These are phyloP conservation scores for Isatis tinctoria DNA, from an alignment of 345 rosid species.

Conservation along the genomic window DNA sequence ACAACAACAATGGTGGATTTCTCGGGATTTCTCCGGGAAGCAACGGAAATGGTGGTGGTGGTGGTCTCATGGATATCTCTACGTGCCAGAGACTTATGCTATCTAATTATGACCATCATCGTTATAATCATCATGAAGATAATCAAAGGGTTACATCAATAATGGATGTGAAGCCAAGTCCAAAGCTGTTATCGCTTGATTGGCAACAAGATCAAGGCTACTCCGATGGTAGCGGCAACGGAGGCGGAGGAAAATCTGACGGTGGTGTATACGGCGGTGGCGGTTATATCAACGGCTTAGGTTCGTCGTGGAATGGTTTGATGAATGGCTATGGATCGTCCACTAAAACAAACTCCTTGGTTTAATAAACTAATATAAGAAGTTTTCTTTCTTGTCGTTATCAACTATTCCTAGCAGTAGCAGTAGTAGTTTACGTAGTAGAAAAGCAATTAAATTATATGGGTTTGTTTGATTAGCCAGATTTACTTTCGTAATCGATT, in stretches of 20 bases:
- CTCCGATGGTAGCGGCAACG: conserved; percentile 34
- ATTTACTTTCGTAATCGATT: not conserved
- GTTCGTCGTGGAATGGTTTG: conserved; percentile 34
- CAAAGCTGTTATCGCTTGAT: conserved; percentile 66
- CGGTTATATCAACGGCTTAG: conserved; percentile 30
- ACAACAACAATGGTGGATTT: conserved; percentile 20
- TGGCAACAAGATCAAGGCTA: conserved; percentile 84
- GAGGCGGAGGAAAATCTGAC: conserved; percentile 19
- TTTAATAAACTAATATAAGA: conserved; percentile 12
- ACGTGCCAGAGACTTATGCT: conserved; percentile 56
- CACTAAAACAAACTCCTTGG: conserved; percentile 30
- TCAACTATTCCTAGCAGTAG: not conserved
- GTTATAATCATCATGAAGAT: conserved; percentile 40
- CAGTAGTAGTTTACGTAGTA: not conserved
- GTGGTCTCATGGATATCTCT: conserved; percentile 48
- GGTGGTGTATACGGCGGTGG: conserved; percentile 32
- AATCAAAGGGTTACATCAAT: conserved; percentile 33
- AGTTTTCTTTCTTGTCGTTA: conserved; percentile 2
- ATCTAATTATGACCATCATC: conserved; percentile 41
- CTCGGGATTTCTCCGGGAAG: conserved; percentile 20
- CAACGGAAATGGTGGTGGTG: conserved; percentile 30
- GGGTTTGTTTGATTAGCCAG: conserved; percentile 17
- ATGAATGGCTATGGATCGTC: conserved; percentile 33
- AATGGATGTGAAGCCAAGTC: conserved; percentile 67
- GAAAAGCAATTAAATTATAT: conserved; percentile 8